These are phyloP conservation scores for Lophium mytilinum DNA, from an alignment of 495 filamentous ascomycete species.

Conservation along the genomic window DNA sequence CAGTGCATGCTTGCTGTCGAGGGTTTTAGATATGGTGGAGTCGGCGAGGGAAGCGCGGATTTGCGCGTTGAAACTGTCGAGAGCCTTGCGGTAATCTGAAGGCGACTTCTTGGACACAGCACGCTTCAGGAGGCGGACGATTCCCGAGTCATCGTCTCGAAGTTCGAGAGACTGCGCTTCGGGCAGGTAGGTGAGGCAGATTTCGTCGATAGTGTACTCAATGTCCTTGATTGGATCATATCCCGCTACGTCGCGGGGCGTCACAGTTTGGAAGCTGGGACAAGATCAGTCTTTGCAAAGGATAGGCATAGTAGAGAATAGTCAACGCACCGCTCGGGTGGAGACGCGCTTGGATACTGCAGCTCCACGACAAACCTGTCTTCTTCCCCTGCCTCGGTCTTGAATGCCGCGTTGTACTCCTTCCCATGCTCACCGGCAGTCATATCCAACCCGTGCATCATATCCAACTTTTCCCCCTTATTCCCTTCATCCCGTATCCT, in stretches of 20 bases:
- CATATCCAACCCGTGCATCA: constrained; percentile 22
- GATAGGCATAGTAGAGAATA: neutral
- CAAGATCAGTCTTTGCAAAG: neutral
- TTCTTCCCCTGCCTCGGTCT: neutral
- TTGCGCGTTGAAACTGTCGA: constrained; percentile 65
- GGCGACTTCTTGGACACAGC: constrained; percentile 57
- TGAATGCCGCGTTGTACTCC: constrained; percentile 18
- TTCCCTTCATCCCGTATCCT: constrained; percentile 6
- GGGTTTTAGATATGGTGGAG: constrained; percentile 60
- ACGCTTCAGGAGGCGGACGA: constrained; percentile 62
- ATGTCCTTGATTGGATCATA: constrained; percentile 86
- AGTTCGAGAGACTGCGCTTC: constrained; percentile 55
- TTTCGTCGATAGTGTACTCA: constrained; percentile 62
- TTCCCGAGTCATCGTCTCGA: constrained; percentile 62
- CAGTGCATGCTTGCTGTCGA: constrained; percentile 57
- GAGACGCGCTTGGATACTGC: constrained; percentile 31
- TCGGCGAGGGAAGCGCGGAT: constrained; percentile 29
- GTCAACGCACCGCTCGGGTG: constrained; percentile 22
- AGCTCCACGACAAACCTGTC: constrained; percentile 27
- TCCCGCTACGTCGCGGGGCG: constrained; percentile 63
- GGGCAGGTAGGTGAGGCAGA: constrained; percentile 66
- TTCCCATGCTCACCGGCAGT: constrained; percentile 12
- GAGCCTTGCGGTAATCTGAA: constrained; percentile 55
- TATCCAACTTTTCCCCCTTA: neutral
- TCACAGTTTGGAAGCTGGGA: constrained; percentile 59